Base-by-base conservation (phyloP, 768 basidiomycete genomes). In the Tulasnella calospora region DNA sequence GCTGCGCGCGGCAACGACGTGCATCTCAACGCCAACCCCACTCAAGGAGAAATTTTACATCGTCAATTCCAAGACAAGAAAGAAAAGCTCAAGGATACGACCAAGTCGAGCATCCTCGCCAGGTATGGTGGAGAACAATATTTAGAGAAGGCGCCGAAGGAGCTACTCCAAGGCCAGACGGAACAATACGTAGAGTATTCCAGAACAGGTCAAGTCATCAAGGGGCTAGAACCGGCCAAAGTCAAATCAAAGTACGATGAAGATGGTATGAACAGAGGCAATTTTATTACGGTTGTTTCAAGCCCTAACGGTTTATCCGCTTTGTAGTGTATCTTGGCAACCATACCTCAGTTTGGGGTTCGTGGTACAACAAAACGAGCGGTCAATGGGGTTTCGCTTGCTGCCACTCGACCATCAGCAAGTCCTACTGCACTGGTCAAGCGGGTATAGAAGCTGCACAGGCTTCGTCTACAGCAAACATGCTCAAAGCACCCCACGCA, bases 121-220 rank as follows among this genome's bases (percentile, higher is more conserved):
- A 95, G 91, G 85, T 99, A 99, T 81, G 98, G 98, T 57, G 98
- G 98, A 35, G 97, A 92, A 82, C 88, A 96, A 84, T 96, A 97
- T 84, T 87, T 99, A 74, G 91, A 94, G 84, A 90, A 88, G 30
- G 92, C 92, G n/a, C 95, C 98, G 27, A 92, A 90, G 83, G 98
- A 99, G 84, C 87, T 99, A 41, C 84, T 95, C n/a, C 91, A 92
- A 80, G 98, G 98, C 0, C 96, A 99, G 86, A 97, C 96, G 47
- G 98, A 99, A 84, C 89, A 96, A 80, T 99, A 99, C 80, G 94
- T 98, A 69, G 98, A 99, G 85, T 99, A 98, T 84, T 96, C 95
- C 77, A 87, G 95, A 80, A 89, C 94, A 33, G 98, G 98, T 27
- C 91, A 93, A 82, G 89, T 99, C 76, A 88, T 99, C 81, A 96